Evolutionary conservation across 2,329 filamentous ascomycete species (phyloP), one percentile per base, ranked within the genome.

Genomic region (Clarireedia homoeocarpa): DNA sequence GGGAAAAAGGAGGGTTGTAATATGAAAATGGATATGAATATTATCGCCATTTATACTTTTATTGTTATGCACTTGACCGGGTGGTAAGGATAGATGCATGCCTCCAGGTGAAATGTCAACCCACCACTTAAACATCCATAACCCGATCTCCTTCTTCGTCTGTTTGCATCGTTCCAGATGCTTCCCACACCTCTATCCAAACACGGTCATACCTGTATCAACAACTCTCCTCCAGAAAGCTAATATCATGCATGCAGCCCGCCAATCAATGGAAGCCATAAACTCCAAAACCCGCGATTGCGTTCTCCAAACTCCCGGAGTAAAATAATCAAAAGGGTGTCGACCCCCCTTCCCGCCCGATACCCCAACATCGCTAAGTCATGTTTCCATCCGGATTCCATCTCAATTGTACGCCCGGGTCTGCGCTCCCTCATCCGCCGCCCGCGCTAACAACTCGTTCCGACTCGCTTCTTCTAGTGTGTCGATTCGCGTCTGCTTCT

Each of bases 391-490:
- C n/a, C 38, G 6, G 23, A 10, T 38, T n/a, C 15, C 30, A 30
- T 26, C 40, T 72, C 68, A 86, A 59, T 84, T 76, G 69, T 84
- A 85, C 57, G 72, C 77, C 65, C 81, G 74, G 36, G 79, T 74
- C 63, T 81, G 73, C 2, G 76, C 75, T 20, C 74, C 80, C 47
- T 78, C 77, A 69, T 95, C 89, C 7, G 84, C 82, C 60, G 91
- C 83, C 53, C 89, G 77, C n/a, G 51, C 38, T 44, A 59, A 60
- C 51, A 83, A 73, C 66, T 91, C 88, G 55, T 85, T 78, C 53
- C 77, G 74, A 68, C 88, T 90, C 4, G 77, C 80, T 62, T 87
- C 79, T 60, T 84, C 83, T 49, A 96, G 74, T 1, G 83, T 84
- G 59, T 86, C 83, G 36, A 74, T 77, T 55, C 83, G 79, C 9